These are phyloP conservation scores for Hypholoma sublateritium DNA, from an alignment of 768 basidiomycete species.

Conservation along the genomic window DNA sequence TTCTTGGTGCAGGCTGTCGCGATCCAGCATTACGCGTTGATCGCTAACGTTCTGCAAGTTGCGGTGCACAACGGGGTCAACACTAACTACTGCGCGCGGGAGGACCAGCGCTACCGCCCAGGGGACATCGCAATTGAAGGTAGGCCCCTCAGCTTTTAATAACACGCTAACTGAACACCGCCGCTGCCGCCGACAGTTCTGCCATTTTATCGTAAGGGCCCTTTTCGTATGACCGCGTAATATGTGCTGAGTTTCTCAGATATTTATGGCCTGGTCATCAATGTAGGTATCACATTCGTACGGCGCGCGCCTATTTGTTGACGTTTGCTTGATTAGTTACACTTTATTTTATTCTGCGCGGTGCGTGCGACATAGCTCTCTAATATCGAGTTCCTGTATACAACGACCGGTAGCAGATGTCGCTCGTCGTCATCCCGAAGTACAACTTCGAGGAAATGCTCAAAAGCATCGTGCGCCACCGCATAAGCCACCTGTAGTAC, in stretches of 20 bases:
- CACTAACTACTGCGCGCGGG: slow-evolving; percentile 39
- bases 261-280: slow-evolving; percentile 67
- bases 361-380: slow-evolving; percentile 32
- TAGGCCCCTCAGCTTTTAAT: slow-evolving; percentile 22
- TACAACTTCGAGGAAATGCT: slow-evolving; percentile 66
- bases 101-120: slow-evolving; percentile 52
- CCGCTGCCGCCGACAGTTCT: slow-evolving; percentile 37
- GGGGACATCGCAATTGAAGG: slow-evolving; percentile 65
- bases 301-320: not conserved
- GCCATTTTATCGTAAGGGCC: slow-evolving; percentile 57
- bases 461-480: slow-evolving; percentile 56
- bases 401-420: slow-evolving; percentile 31
- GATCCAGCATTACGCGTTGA: slow-evolving; percentile 57
- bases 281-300: slow-evolving; percentile 34
- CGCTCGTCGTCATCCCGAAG: slow-evolving; percentile 58
- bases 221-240: not conserved
- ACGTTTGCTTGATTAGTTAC: slow-evolving; percentile 39
- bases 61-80: slow-evolving; percentile 53
- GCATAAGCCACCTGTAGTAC: slow-evolving; percentile 54
- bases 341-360: slow-evolving; percentile 53
- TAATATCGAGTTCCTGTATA: not conserved
- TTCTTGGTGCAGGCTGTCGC: slow-evolving; percentile 50
- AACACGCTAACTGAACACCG: not conserved
- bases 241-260: slow-evolving; percentile 28
- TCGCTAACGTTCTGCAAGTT: slow-evolving; percentile 63